Percentiles rank a stretch among this genome's conserved stretches.
phyloP scores from a whole-genome alignment of 805 yeast genomes.

The Hanseniaspora hatyaiensis region DNA sequence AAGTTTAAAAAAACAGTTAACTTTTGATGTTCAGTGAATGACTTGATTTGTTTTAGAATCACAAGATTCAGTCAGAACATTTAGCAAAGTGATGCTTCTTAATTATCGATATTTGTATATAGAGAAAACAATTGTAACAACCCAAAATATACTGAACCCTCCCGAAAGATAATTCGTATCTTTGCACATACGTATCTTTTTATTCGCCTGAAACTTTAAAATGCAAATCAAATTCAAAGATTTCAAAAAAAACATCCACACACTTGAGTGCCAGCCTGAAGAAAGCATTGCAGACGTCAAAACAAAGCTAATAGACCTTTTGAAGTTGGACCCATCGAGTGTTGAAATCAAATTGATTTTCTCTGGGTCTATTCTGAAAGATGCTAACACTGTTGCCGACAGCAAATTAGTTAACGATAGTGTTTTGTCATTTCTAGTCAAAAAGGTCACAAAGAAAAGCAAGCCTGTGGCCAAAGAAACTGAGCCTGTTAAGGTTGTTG shows the following conservation, averaged over 20 bases:
- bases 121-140: too few relatives aligned
- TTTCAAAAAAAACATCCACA: constrained; percentile 80
- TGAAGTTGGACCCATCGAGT: constrained; percentile 3
- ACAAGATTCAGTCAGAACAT: too few relatives aligned
- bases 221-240: constrained; percentile 59
- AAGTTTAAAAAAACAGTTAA: too few relatives aligned
- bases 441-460: constrained; percentile 19
- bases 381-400: constrained; percentile 59
- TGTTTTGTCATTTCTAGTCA: constrained; percentile 82
- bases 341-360: constrained; percentile 77
- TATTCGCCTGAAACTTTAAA: neutral
- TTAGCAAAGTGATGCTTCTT: too few relatives aligned
- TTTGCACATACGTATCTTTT: too few relatives aligned
- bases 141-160: too few relatives aligned
- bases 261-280: constrained; percentile 59
- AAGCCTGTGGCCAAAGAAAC: constrained; percentile 24
- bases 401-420: constrained; percentile 73
- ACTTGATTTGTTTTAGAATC: too few relatives aligned
- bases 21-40: too few relatives aligned
- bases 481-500: constrained; percentile 24
- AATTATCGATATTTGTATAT: too few relatives aligned
- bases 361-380: constrained; percentile 82
- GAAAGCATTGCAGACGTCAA: constrained; percentile 64
- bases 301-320: constrained; percentile 56
- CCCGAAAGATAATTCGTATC: too few relatives aligned